phyloP scores from a whole-genome alignment of 805 yeast genomes.

The Hanseniaspora mollemarum region DNA sequence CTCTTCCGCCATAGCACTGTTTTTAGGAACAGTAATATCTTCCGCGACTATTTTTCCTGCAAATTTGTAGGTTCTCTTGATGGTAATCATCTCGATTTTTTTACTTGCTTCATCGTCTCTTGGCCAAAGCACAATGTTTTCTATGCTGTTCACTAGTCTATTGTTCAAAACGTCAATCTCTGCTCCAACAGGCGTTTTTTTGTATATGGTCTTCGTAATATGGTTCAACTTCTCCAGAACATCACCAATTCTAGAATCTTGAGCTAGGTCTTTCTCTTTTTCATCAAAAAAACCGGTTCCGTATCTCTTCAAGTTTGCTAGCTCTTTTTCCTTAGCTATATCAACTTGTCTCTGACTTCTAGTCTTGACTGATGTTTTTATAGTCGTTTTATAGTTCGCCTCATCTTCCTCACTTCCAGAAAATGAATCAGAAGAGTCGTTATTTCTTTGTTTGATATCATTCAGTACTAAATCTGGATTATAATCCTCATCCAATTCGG shows the following conservation, averaged over 20 bases:
- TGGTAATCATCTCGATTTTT: conserved; percentile 44
- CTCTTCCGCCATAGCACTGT: conserved; percentile 81
- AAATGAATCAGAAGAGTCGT: neutral
- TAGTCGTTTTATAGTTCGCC: neutral
- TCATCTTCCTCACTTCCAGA: conserved; percentile 13
- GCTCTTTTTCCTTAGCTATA: conserved; percentile 25
- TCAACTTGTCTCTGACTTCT: conserved; percentile 50
- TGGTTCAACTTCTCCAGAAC: conserved; percentile 6
- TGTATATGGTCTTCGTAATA: neutral
- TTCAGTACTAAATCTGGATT: conserved; percentile 5
- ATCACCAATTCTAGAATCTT: conserved; percentile 5
- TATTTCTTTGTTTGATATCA: neutral
- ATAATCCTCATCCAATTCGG: conserved; percentile 14
- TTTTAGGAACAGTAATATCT: conserved; percentile 60
- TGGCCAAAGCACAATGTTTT: neutral
- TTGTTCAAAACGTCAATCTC: conserved; percentile 6
- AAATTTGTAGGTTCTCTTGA: conserved; percentile 69
- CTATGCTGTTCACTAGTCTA: neutral
- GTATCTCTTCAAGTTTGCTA: conserved; percentile 32
- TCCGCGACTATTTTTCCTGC: conserved; percentile 79
- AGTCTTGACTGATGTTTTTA: conserved; percentile 43
- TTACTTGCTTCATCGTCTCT: neutral
- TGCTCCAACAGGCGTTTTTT: conserved; percentile 18
- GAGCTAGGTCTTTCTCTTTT: conserved; percentile 19
- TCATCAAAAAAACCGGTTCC: conserved; percentile 21